Percentiles rank a stretch among this genome's conserved stretches.
Evolutionary conservation across 1,139 yeast species (phyloP).

Genomic region (Magnusiomyces paraingens): DNA sequence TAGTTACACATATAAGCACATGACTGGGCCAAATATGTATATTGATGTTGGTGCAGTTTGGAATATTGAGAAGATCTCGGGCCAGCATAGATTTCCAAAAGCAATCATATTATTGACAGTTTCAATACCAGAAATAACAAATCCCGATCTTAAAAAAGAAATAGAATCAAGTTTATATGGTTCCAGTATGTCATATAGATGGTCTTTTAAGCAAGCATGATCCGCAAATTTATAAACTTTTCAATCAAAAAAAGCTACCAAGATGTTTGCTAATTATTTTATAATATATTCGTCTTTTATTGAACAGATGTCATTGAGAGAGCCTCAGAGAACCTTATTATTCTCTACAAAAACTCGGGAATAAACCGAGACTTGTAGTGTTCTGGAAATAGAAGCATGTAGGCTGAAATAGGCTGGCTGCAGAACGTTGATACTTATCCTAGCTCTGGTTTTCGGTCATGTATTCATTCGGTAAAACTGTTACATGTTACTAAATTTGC

Average conservation of each 20-base stretch:
- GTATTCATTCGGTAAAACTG: neutral
- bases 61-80: neutral
- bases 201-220: neutral
- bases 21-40: neutral
- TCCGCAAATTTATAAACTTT: neutral
- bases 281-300: neutral
- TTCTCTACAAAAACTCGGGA: neutral
- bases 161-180: neutral
- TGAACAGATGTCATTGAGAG: neutral
- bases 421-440: neutral
- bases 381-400: neutral
- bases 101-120: neutral
- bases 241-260: neutral
- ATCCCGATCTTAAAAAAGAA: neutral
- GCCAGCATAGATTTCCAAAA: conserved; percentile 3
- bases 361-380: neutral
- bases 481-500: neutral
- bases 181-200: neutral
- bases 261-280: neutral
- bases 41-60: neutral
- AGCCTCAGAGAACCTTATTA: neutral
- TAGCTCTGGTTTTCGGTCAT: neutral
- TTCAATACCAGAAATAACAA: neutral
- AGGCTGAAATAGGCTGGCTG: neutral
- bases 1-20: neutral